Evolutionary conservation across 1,139 yeast species (phyloP).

Genomic region (Suhomyces anneliseae): DNA sequence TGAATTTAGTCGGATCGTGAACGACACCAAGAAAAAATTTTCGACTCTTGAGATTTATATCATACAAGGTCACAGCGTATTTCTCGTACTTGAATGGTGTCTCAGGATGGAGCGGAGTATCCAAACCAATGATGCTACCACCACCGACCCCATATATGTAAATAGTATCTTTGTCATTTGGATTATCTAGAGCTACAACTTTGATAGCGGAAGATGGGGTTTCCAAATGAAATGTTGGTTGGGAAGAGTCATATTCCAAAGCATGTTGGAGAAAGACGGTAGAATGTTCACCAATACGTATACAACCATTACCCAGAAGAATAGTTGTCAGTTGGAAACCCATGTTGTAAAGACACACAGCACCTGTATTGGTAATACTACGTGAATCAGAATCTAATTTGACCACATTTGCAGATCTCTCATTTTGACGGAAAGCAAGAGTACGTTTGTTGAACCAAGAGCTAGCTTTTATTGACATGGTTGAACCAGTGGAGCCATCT

Average conservation of each 20-base stretch:
- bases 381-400: conserved; percentile 8
- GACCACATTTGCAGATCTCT: conserved; percentile 10
- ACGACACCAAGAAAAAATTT: no score
- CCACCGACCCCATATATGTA: conserved; percentile 30
- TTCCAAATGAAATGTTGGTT: conserved; percentile 17
- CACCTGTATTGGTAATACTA: conserved; percentile 14
- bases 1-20: no score
- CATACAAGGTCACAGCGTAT: no score
- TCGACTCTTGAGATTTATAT: no score
- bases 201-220: conserved; percentile 11
- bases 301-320: conserved; percentile 18
- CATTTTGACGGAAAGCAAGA: conserved; percentile 11
- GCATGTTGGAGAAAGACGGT: conserved; percentile 8
- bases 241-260: conserved; percentile 8
- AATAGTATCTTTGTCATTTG: conserved; percentile 19
- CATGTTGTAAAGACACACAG: conserved; percentile 16
- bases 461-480: conserved; percentile 12
- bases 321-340: conserved; percentile 13
- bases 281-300: conserved; percentile 11
- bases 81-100: no score
- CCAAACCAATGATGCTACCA: conserved; percentile 14
- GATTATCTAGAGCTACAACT: conserved; percentile 12
- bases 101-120: background rate
- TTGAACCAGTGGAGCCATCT: conserved; percentile 10
- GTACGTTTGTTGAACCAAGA: conserved; percentile 17